Evolutionary conservation across 2,329 filamentous ascomycete species (phyloP).

Genomic region (Aureobasidium melanogenum): DNA sequence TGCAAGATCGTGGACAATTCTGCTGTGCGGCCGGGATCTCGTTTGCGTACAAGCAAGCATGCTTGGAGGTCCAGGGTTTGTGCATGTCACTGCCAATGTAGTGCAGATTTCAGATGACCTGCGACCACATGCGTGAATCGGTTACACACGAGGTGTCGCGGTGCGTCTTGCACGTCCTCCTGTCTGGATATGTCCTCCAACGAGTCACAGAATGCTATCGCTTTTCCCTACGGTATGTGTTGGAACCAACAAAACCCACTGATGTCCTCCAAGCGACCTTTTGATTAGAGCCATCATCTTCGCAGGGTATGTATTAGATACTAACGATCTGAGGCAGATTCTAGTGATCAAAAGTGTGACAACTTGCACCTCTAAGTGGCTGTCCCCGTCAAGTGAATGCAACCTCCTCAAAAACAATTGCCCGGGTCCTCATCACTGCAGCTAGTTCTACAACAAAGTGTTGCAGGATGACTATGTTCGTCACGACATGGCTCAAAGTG

Average conservation of each 20-base stretch:
- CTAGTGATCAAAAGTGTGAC: not conserved
- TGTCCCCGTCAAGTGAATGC: conserved; percentile 22
- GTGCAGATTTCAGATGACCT: not conserved
- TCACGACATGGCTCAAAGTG: conserved; percentile 40
- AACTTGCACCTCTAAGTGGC: not conserved
- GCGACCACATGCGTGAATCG: not conserved
- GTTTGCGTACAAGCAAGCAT: conserved; percentile 2
- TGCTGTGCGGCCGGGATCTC: conserved; percentile 2
- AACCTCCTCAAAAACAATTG: conserved; percentile 40
- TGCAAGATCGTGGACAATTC: not conserved
- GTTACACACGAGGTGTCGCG: not conserved
- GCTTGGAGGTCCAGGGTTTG: not conserved
- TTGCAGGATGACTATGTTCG: conserved; percentile 42
- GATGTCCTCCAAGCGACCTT: not conserved
- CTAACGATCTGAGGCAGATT: not conserved
- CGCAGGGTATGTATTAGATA: not conserved
- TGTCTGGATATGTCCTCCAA: not conserved
- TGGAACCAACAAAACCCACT: not conserved
- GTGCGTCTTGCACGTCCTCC: not conserved
- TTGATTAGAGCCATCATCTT: not conserved
- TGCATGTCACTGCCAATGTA: conserved; percentile 8
- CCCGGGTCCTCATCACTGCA: conserved; percentile 39
- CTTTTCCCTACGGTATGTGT: not conserved
- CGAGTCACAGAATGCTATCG: not conserved
- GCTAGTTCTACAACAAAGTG: conserved; percentile 42